These are phyloP conservation scores for Calonectria ilicicola DNA, from an alignment of 2,329 filamentous ascomycete genomes.

Conservation along the genomic window DNA sequence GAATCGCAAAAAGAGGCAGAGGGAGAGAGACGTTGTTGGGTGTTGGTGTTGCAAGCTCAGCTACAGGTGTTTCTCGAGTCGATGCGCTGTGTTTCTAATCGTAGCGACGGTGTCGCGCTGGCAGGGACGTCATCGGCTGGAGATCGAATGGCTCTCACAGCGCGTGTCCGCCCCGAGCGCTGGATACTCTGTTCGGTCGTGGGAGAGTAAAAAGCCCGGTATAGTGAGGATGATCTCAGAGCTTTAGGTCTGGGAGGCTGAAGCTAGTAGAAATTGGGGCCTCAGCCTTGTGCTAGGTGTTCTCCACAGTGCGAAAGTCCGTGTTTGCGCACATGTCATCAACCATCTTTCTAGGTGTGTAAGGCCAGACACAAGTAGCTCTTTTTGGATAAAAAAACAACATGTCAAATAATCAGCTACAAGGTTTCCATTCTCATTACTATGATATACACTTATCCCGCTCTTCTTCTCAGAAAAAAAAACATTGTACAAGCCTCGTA, in stretches of 20 bases:
- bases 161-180: slow-evolving; percentile 45
- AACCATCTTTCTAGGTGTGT: too few relatives aligned
- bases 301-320: neutral
- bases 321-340: neutral
- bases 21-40: neutral
- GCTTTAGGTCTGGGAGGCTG: neutral
- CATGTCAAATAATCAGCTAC: neutral
- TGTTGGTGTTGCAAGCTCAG: neutral
- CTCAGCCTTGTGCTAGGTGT: slow-evolving; percentile 3
- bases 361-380: too few relatives aligned
- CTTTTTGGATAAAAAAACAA: neutral
- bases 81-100: slow-evolving; percentile 25
- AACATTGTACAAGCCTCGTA: neutral
- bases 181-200: slow-evolving; percentile 3
- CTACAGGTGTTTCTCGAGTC: neutral
- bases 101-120: slow-evolving; percentile 43
- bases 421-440: neutral
- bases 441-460: neutral
- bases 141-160: slow-evolving; percentile 38
- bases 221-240: neutral
- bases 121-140: slow-evolving; percentile 47
- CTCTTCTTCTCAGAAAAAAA: neutral
- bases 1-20: neutral
- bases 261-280: neutral
- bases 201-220: neutral